Percentiles rank a stretch among this genome's conserved stretches.
Evolutionary conservation across 352 stramenopile genomes (phyloP).

Genomic region (Globisporangium emineosum): DNA sequence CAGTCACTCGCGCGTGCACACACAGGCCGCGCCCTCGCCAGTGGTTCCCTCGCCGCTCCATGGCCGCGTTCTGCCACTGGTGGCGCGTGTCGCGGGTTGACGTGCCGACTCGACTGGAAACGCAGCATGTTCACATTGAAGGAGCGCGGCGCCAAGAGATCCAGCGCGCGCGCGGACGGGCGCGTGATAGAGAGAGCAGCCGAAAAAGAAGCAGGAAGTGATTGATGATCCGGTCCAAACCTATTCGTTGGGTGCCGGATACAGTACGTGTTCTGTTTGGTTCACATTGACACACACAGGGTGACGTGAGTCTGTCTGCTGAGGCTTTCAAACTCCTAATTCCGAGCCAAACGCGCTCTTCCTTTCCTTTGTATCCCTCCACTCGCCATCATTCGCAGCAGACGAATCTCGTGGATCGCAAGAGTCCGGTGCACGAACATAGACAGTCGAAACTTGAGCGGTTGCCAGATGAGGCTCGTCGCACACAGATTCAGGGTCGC

Average conservation of each 20-base stretch:
- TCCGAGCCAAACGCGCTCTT: not conserved
- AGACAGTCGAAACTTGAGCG: not conserved
- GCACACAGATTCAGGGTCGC: not conserved
- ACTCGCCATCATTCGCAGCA: not conserved
- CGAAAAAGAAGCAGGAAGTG: not conserved
- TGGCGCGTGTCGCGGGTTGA: constrained; percentile 4
- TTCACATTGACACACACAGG: not conserved
- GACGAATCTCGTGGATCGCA: not conserved
- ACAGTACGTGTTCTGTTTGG: not conserved
- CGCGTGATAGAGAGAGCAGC: constrained; percentile 11
- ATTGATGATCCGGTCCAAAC: not conserved
- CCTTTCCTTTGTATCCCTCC: not conserved
- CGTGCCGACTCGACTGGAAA: constrained; percentile 5
- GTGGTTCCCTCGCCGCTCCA: constrained; percentile 3
- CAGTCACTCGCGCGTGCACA: not conserved
- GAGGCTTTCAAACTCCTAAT: not conserved
- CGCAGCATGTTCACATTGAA: constrained; percentile 8
- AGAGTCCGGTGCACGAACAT: not conserved
- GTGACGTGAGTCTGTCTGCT: not conserved
- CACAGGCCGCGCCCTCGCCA: not conserved
- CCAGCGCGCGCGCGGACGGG: not conserved
- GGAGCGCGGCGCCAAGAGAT: not conserved
- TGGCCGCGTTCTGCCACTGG: constrained; percentile 4
- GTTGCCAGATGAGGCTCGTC: not conserved
- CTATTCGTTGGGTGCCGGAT: not conserved